Conservation (phyloP, 2,329 filamentous ascomycete species). For the Talaromyces sp. region DNA sequence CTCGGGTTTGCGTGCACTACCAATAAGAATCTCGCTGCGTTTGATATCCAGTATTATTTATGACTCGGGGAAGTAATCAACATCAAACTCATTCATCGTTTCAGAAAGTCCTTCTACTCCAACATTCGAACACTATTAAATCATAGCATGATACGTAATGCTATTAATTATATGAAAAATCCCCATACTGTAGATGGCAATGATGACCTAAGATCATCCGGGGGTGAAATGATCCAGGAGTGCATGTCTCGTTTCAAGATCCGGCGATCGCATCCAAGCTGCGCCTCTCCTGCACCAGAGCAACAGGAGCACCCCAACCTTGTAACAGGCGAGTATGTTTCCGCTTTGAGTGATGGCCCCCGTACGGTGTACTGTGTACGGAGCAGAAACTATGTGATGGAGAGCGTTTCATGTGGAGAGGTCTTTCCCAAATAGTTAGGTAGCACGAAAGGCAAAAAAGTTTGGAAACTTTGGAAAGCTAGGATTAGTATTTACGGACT, state of each 20-base stretch:
- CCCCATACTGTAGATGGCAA: conserved; percentile 27
- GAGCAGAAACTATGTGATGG: too few species aligned
- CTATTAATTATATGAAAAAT: not conserved
- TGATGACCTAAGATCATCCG: conserved; percentile 4
- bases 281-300: not conserved
- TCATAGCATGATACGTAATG: not conserved
- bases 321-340: not conserved
- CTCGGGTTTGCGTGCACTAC: not conserved
- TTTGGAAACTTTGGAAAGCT: not conserved
- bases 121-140: not conserved
- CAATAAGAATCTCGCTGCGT: not conserved
- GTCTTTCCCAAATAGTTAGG: not conserved
- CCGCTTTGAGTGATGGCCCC: not conserved
- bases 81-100: not conserved
- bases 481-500: too few species aligned
- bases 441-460: not conserved
- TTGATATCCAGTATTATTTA: not conserved
- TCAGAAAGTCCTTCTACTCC: not conserved
- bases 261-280: not conserved
- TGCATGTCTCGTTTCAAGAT: not conserved
- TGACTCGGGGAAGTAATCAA: not conserved
- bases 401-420: not conserved
- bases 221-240: not conserved
- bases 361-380: too few species aligned
- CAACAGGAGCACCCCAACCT: too few species aligned